Percentiles rank a stretch among this genome's conserved stretches.
phyloP scores from a whole-genome alignment of 192 early-diverging fungal genomes.

The Backusella circina region DNA sequence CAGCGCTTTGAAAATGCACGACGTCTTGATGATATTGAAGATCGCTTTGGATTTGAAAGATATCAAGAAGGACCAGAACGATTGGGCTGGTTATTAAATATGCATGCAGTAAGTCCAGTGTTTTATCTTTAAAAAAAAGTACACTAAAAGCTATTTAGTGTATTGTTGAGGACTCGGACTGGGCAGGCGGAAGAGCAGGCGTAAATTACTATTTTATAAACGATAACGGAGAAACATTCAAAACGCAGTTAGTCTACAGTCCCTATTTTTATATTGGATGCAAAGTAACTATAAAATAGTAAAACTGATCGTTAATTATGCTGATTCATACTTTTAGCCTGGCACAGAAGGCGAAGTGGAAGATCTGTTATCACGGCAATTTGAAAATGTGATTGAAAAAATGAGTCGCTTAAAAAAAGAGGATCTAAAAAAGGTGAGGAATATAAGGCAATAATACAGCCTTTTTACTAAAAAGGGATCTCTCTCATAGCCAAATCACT shows the following conservation, averaged over 20 bases:
- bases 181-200: constrained; percentile 61
- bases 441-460: background rate
- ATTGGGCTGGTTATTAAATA: constrained; percentile 95
- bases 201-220: constrained; percentile 94
- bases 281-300: constrained; percentile 46
- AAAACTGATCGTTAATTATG: background rate
- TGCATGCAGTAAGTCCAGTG: constrained; percentile 65
- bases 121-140: background rate
- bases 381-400: constrained; percentile 60
- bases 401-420: constrained; percentile 70
- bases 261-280: constrained; percentile 92
- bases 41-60: constrained; percentile 59
- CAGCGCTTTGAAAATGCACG: constrained; percentile 38
- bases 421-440: constrained; percentile 74
- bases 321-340: constrained; percentile 30
- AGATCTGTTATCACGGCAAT: constrained; percentile 74
- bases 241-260: constrained; percentile 75
- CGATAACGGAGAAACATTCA: constrained; percentile 86
- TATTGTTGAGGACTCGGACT: constrained; percentile 59
- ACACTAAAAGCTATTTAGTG: constrained; percentile 40
- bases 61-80: constrained; percentile 70
- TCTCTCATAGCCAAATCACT: constrained; percentile 76
- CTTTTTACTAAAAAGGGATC: background rate
- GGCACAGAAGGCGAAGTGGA: constrained; percentile 82
- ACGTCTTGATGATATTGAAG: constrained; percentile 49